Percentiles rank a stretch among this genome's conserved stretches.
Conservation (phyloP, 2,329 filamentous ascomycete species). For the Mycosphaerella arachidis region DNA sequence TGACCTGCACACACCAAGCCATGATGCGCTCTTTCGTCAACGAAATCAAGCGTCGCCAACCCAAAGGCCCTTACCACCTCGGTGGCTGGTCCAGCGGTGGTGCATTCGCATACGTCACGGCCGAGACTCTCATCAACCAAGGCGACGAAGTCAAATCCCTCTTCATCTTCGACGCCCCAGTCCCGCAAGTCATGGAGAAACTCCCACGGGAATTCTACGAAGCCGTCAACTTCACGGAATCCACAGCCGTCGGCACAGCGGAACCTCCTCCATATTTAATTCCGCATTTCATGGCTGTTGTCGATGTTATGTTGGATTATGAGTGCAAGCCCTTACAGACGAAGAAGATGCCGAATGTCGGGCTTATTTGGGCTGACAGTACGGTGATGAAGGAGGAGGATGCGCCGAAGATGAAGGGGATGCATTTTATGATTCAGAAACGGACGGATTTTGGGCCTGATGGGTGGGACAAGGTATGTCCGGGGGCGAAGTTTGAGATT, state of each 20-base stretch:
- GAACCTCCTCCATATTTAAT: slow-evolving; percentile 45
- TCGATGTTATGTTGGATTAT: slow-evolving; percentile 46
- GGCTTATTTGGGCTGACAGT: slow-evolving; percentile 46
- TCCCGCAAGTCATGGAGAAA: slow-evolving; percentile 28
- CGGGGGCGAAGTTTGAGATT: slow-evolving; percentile 34
- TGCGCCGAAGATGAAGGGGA: slow-evolving; percentile 37
- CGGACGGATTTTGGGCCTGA: slow-evolving; percentile 46
- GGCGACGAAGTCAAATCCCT: slow-evolving; percentile 23
- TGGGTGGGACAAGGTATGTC: slow-evolving; percentile 45
- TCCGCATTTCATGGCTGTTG: slow-evolving; percentile 50
- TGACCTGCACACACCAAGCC: slow-evolving; percentile 9
- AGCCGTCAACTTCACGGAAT: slow-evolving; percentile 2
- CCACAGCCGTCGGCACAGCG: neutral
- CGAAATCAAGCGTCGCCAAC: slow-evolving; percentile 35
- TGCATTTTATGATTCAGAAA: slow-evolving; percentile 44
- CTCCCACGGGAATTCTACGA: slow-evolving; percentile 54
- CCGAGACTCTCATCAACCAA: slow-evolving; percentile 11
- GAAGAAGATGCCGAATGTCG: slow-evolving; percentile 40
- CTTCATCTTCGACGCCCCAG: slow-evolving; percentile 32
- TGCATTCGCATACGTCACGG: slow-evolving; percentile 17
- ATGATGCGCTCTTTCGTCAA: slow-evolving; percentile 20
- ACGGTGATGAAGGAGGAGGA: slow-evolving; percentile 45
- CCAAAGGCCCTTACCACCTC: slow-evolving; percentile 35
- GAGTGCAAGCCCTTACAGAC: slow-evolving; percentile 22
- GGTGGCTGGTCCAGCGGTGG: slow-evolving; percentile 25